Conservation (phyloP, 2,329 filamentous ascomycete genomes). For the Clonostachys chloroleuca region DNA sequence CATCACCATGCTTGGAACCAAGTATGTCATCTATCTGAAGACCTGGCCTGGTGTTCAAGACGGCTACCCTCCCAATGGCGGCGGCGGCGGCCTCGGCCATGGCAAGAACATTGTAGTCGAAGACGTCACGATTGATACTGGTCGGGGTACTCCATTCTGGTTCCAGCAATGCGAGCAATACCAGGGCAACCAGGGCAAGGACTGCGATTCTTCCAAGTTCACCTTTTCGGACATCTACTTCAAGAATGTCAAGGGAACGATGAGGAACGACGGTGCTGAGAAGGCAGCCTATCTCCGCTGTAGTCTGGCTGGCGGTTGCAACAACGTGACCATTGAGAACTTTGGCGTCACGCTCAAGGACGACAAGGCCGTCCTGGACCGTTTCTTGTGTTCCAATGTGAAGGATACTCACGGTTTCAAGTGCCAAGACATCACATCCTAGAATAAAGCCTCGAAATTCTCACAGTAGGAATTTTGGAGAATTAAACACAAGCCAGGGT, state of each 20-base stretch:
- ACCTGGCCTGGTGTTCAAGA: constrained; percentile 50
- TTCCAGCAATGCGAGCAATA: constrained; percentile 28
- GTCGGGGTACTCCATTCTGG: constrained; percentile 22
- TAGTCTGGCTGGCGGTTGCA: constrained; percentile 21
- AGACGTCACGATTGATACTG: constrained; percentile 16
- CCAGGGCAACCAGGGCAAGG: constrained; percentile 21
- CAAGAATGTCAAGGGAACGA: constrained; percentile 18
- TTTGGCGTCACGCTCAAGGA: constrained; percentile 11
- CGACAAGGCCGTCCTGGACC: constrained; percentile 9
- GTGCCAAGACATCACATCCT: constrained; percentile 5
- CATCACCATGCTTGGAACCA: constrained; percentile 36
- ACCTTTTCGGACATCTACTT: constrained; percentile 19
- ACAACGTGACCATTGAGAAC: constrained; percentile 15
- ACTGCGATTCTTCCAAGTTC: constrained; percentile 25
- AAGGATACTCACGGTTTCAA: constrained; percentile 12
- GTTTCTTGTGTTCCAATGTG: constrained; percentile 18
- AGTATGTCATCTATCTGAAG: constrained; percentile 49
- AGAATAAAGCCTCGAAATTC: too few relatives aligned
- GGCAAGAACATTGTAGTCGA: constrained; percentile 22
- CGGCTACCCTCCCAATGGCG: constrained; percentile 52
- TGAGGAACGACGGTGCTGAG: constrained; percentile 10
- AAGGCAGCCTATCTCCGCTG: constrained; percentile 20
- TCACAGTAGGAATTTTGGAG: too few relatives aligned
- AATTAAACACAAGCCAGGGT: too few relatives aligned
- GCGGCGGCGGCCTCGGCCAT: constrained; percentile 47